phyloP scores from a whole-genome alignment of 805 yeast species.

The Candida tammaniensis region DNA sequence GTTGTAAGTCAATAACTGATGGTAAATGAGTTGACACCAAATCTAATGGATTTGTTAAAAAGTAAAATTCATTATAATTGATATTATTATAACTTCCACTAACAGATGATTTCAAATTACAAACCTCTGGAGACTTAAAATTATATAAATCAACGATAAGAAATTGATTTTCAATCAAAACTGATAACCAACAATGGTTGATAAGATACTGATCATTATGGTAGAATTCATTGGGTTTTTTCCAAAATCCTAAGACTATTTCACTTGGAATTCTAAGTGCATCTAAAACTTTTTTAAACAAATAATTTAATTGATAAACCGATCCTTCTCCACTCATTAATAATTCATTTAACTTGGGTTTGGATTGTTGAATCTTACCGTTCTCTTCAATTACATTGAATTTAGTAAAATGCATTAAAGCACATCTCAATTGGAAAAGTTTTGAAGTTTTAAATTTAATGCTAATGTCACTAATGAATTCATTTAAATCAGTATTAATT shows the following conservation, averaged over 20 bases:
- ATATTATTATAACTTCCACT: no score
- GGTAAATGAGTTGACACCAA: constrained; percentile 87
- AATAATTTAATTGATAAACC: constrained; percentile 71
- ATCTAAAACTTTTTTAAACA: constrained; percentile 70
- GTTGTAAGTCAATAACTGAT: constrained; percentile 73
- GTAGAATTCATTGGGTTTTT: constrained; percentile 65
- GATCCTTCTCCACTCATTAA: constrained; percentile 53
- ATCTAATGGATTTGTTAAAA: constrained; percentile 71
- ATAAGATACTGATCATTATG: constrained; percentile 50
- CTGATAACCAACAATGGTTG: constrained; percentile 89
- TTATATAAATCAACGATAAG: constrained; percentile 65
- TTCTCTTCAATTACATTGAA: constrained; percentile 45
- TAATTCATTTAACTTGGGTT: constrained; percentile 42
- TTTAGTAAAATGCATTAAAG: constrained; percentile 68
- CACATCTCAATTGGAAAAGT: constrained; percentile 55
- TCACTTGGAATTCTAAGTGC: constrained; percentile 71
- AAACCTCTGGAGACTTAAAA: constrained; percentile 30
- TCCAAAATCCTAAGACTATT: constrained; percentile 77
- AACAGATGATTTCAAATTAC: constrained; percentile 32
- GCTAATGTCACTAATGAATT: constrained; percentile 39
- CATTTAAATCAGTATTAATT: constrained; percentile 33
- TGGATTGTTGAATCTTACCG: constrained; percentile 32
- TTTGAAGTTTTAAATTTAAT: constrained; percentile 37
- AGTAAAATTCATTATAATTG: constrained; percentile 58
- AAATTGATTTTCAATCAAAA: constrained; percentile 73